phyloP scores from a whole-genome alignment of 2,329 filamentous ascomycete species.

The Neofusicoccum sp. region DNA sequence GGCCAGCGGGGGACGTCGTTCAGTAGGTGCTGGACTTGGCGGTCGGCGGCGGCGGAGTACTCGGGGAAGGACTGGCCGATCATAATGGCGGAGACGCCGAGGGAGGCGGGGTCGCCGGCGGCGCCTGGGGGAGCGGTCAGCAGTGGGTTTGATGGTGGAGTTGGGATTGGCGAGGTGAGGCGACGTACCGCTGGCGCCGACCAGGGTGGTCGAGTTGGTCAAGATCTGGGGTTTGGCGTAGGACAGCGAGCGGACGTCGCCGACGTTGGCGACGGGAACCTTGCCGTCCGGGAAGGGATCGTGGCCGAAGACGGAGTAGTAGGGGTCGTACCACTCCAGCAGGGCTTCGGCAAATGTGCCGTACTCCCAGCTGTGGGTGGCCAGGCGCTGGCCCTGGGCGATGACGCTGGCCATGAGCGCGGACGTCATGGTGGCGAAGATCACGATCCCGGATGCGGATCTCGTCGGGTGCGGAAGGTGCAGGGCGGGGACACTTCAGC shows the following conservation, averaged over 20 bases:
- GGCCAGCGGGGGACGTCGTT: constrained; percentile 40
- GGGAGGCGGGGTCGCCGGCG: constrained; percentile 45
- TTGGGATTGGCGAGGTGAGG: not conserved
- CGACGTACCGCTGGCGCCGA: constrained; percentile 33
- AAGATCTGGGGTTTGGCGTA: constrained; percentile 38
- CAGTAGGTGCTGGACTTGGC: constrained; percentile 44
- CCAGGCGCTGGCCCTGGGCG: constrained; percentile 29
- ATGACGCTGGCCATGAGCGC: constrained; percentile 24
- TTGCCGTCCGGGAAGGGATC: constrained; percentile 36
- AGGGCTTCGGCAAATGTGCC: constrained; percentile 43
- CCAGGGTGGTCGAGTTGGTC: constrained; percentile 29
- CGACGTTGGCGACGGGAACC: constrained; percentile 23
- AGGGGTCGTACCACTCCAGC: constrained; percentile 38
- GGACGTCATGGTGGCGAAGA: not conserved
- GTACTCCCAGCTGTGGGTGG: constrained; percentile 44
- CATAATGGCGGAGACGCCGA: constrained; percentile 47
- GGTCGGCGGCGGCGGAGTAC: constrained; percentile 39
- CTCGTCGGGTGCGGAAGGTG: not conserved
- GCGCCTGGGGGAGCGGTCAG: constrained; percentile 24
- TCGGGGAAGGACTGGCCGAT: constrained; percentile 36
- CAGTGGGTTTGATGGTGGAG: not conserved
- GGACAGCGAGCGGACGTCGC: constrained; percentile 30
- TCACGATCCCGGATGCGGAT: not conserved
- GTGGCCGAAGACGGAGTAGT: constrained; percentile 37
- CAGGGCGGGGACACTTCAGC: not conserved